A percentile compares a stretch with the other conserved stretches of the same genome.
phyloP scores from a whole-genome alignment of 2,329 filamentous ascomycete species.

The Orbilia quercus region DNA sequence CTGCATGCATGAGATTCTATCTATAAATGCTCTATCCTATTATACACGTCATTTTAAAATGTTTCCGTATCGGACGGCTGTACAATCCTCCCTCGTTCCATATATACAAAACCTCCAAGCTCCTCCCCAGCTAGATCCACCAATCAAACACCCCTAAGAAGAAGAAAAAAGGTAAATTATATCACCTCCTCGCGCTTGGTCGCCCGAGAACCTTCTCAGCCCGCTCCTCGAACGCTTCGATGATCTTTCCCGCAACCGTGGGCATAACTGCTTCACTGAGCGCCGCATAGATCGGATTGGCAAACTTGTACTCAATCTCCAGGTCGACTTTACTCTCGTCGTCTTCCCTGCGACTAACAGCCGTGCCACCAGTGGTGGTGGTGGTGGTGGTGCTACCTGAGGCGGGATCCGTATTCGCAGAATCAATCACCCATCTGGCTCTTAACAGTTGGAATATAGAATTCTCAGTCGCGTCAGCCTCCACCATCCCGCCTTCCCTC shows the following conservation, averaged over 20 bases:
- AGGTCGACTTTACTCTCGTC: conserved; percentile 77
- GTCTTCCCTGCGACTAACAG: conserved; percentile 59
- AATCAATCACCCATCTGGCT: conserved; percentile 74
- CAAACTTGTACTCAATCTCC: conserved; percentile 82
- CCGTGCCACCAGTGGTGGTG: conserved; percentile 62
- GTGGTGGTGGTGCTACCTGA: conserved; percentile 64
- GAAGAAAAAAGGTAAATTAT: no score
- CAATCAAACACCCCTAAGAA: no score
- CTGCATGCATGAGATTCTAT: neutral
- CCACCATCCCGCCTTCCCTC: conserved; percentile 64
- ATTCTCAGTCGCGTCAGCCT: conserved; percentile 64
- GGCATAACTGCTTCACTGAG: conserved; percentile 84
- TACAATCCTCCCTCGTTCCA: conserved; percentile 1
- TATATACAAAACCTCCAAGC: neutral
- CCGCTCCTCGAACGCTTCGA: conserved; percentile 83
- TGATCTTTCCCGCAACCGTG: conserved; percentile 87
- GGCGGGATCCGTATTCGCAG: neutral
- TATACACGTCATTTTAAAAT: conserved; percentile 7
- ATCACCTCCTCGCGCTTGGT: conserved; percentile 26
- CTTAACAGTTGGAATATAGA: conserved; percentile 75
- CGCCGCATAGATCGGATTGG: conserved; percentile 86
- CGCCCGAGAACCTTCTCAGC: conserved; percentile 53
- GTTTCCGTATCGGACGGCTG: conserved; percentile 1
- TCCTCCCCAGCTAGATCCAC: no score
- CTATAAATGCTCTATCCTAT: conserved; percentile 14